A percentile compares a stretch with the other conserved stretches of the same genome.
Conservation (phyloP, 495 filamentous ascomycete species). For the Hypoxylon trugodes region DNA sequence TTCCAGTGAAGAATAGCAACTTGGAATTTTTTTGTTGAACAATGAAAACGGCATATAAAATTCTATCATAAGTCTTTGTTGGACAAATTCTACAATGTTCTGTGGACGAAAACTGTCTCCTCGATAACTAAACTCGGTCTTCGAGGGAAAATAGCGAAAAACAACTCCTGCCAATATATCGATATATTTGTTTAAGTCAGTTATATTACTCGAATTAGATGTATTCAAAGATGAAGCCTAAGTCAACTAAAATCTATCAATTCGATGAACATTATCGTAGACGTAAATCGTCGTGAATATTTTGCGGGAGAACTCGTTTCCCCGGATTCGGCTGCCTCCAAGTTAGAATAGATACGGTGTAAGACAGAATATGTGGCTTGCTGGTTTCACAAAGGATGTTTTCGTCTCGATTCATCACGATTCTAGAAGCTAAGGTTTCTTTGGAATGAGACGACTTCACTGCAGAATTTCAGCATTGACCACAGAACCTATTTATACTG, state of each 20-base stretch:
- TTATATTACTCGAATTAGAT: too few species aligned
- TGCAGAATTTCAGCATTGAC: constrained; percentile 10
- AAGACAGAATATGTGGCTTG: background rate
- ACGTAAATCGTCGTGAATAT: background rate
- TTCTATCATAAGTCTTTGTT: background rate
- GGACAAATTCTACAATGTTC: too few species aligned
- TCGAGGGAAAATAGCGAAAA: too few species aligned
- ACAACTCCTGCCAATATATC: too few species aligned
- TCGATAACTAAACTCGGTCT: too few species aligned
- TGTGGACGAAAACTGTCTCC: too few species aligned
- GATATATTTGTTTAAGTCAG: too few species aligned
- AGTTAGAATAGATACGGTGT: background rate
- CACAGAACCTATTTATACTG: background rate
- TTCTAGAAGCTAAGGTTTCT: constrained; percentile 5
- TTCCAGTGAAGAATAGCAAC: constrained; percentile 19
- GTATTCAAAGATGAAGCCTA: too few species aligned
- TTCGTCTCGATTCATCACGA: background rate
- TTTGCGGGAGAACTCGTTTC: background rate
- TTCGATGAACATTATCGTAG: too few species aligned
- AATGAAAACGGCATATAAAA: constrained; percentile 35
- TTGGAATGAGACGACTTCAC: constrained; percentile 13
- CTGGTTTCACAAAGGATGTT: constrained; percentile 23
- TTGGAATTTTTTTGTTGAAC: constrained; percentile 3
- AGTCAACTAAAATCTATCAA: too few species aligned
- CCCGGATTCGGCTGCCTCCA: constrained; percentile 33